phyloP scores from a whole-genome alignment of 441 rosid genomes.

The Bocquillonia castaneifolia region DNA sequence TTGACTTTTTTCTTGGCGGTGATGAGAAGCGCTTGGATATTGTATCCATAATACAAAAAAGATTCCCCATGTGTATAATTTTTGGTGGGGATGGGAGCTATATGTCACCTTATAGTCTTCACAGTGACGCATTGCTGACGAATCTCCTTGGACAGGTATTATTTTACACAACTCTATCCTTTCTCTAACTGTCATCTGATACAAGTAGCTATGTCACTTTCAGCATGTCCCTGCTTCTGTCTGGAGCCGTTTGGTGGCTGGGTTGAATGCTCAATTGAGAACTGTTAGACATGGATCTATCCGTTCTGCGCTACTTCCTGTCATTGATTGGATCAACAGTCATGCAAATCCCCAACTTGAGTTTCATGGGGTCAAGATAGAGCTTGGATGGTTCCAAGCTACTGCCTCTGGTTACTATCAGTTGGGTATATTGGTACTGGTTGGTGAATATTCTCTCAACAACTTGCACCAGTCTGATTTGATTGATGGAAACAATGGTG shows the following conservation, averaged over 20 bases:
- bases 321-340: slow-evolving; percentile 77
- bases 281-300: slow-evolving; percentile 88
- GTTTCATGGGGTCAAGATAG: slow-evolving; percentile 83
- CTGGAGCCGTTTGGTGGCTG: slow-evolving; percentile 94
- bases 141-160: slow-evolving; percentile 94
- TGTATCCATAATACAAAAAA: slow-evolving; percentile 77
- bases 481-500: slow-evolving; percentile 43
- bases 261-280: slow-evolving; percentile 93
- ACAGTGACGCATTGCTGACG: slow-evolving; percentile 69
- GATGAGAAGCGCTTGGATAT: slow-evolving; percentile 97
- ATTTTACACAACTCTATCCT: neutral
- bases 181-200: slow-evolving; percentile 20
- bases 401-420: slow-evolving; percentile 98
- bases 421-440: slow-evolving; percentile 76
- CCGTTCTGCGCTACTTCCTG: slow-evolving; percentile 76
- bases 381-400: slow-evolving; percentile 96
- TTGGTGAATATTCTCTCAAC: slow-evolving; percentile 52
- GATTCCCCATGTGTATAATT: slow-evolving; percentile 96
- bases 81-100: slow-evolving; percentile 98
- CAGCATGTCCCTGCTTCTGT: slow-evolving; percentile 93
- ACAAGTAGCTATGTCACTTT: slow-evolving; percentile 6
- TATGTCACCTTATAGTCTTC: slow-evolving; percentile 91
- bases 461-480: slow-evolving; percentile 39
- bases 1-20: slow-evolving; percentile 97
- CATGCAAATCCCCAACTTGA: slow-evolving; percentile 94